phyloP scores from a whole-genome alignment of 2,329 filamentous ascomycete species.

The Xylariaceae sp. region DNA sequence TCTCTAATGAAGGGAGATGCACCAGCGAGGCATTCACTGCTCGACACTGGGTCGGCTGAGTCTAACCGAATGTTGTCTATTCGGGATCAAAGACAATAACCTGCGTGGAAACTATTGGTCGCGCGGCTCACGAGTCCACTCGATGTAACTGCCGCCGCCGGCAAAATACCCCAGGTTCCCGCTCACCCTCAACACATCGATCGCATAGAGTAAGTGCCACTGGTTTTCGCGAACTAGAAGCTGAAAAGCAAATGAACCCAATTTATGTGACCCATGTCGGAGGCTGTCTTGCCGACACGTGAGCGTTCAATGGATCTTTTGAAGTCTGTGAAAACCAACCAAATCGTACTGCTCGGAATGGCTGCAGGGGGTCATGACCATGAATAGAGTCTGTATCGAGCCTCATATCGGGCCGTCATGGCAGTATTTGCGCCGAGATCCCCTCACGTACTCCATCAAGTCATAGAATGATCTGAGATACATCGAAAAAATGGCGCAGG shows the following conservation, averaged over 20 bases:
- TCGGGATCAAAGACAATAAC: constrained; percentile 20
- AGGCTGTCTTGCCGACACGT: constrained; percentile 11
- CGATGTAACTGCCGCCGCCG: constrained; percentile 23
- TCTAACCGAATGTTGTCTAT: constrained; percentile 23
- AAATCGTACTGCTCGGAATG: no score
- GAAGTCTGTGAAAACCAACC: background rate
- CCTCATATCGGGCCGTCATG: no score
- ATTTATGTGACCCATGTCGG: constrained; percentile 10
- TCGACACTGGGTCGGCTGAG: constrained; percentile 17
- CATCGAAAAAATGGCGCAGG: no score
- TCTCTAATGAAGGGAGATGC: constrained; percentile 4
- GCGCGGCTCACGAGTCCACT: constrained; percentile 11
- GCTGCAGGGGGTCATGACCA: no score
- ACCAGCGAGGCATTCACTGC: constrained; percentile 10
- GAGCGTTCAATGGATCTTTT: constrained; percentile 5
- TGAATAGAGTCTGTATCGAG: no score
- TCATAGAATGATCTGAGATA: no score
- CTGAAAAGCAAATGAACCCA: constrained; percentile 3
- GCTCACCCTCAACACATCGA: constrained; percentile 18
- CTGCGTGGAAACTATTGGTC: constrained; percentile 22
- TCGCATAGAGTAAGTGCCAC: constrained; percentile 5
- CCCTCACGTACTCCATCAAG: no score
- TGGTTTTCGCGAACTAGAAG: background rate
- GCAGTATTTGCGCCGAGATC: no score
- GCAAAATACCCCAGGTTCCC: constrained; percentile 27